Percentiles rank a stretch among this genome's conserved stretches.
phyloP scores from a whole-genome alignment of 164 flowering plant species.

The Santalum album region DNA sequence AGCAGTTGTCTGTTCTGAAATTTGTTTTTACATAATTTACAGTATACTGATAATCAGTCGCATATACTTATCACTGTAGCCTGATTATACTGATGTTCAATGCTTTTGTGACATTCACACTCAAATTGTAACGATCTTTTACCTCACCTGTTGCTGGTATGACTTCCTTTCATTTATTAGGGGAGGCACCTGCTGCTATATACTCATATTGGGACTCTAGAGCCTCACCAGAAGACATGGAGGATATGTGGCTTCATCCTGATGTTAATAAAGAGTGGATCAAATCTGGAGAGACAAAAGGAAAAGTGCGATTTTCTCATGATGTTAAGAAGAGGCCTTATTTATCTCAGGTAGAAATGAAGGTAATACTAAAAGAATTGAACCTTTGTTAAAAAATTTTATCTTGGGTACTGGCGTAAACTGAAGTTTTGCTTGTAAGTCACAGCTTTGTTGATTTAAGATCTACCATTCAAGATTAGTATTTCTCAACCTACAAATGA shows the following conservation, averaged over 20 bases:
- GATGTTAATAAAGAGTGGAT: slow-evolving; percentile 66
- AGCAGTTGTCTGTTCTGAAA: no score
- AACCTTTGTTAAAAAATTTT: no score
- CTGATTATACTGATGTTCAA: no score
- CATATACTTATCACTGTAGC: no score
- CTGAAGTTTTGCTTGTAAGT: background rate
- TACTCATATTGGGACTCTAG: slow-evolving; percentile 64
- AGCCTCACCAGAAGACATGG: slow-evolving; percentile 77
- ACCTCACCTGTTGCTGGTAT: background rate
- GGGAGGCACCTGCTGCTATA: slow-evolving; percentile 22
- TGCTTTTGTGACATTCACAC: no score
- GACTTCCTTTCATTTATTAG: slow-evolving; percentile 5
- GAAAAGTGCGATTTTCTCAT: slow-evolving; percentile 67
- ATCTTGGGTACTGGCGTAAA: background rate
- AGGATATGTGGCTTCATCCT: slow-evolving; percentile 68
- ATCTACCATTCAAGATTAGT: no score
- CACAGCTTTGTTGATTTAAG: background rate
- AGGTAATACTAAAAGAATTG: slow-evolving; percentile 41
- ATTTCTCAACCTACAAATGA: no score
- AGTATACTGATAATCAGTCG: no score
- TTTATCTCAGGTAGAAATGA: slow-evolving; percentile 66
- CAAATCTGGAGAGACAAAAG: slow-evolving; percentile 59
- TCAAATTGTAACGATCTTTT: background rate
- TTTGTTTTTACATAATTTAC: no score
- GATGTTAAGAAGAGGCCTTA: slow-evolving; percentile 61